Base-by-base conservation (phyloP, 257 asterid species). In the Solanum raphanifolium region DNA sequence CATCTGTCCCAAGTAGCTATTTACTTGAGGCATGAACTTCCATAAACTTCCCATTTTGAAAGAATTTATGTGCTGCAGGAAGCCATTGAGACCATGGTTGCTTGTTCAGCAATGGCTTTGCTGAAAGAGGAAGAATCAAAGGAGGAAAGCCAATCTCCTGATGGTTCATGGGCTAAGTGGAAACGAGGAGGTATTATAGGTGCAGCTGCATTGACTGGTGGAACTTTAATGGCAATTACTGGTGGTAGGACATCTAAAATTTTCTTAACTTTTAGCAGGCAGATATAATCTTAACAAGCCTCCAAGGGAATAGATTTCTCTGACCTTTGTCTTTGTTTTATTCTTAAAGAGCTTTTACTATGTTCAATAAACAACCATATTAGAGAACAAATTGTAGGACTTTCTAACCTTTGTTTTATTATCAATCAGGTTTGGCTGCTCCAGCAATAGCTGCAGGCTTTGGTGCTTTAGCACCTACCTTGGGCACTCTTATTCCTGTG, bases 371-470 rank as follows among this genome's bases (percentile, higher is more conserved):
- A 48, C 29, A 82, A 81, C 86, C 27, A 8, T 43, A 6, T 82
- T 48, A 18, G 69, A 48, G 69, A 48, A 48, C 20, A 82, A 82
- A 27, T 46, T 21, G 12, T 76, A 39, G 11, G 23, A 76, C 21
- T 76, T 76, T n/a, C 23, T 38, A 13, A 32, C 29, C 78, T 84
- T 25, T 18, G 43, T 41, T 48, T 82, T 46, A 31, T 82, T 82
- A 20, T 20, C 69, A 38, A 41, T 88, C 89, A 90, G 91, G 99
- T 90, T 94, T 97, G 92, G 99, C 99, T 88, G 99, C 99, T 85
- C 99, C 99, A 62, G 99, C 99, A 89, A 95, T 97, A 84, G 99
- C 99, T 89, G 98, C 99, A 21, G 98, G 99, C 27, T 93, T 97
- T 25, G 83, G 98, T 91, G 99, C 99, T 34, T 87, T 97, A 92